Base-by-base conservation (phyloP, 257 asterid genomes). In the Plectranthus barbatus region DNA sequence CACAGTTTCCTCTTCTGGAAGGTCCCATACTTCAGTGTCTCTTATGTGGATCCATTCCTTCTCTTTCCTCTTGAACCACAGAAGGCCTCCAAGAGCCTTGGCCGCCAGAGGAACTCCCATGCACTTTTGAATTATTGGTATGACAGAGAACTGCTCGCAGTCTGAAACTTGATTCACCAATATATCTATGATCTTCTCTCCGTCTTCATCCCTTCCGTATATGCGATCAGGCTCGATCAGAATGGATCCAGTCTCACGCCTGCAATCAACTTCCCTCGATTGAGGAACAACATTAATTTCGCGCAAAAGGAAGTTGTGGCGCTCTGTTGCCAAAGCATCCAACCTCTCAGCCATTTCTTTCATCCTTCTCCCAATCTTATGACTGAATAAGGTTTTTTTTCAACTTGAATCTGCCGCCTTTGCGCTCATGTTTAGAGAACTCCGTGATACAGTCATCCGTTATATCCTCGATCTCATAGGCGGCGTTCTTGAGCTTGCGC, bases 391-490 rank as follows among this genome's bases (percentile, higher is more conserved):
- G 10, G 17, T 46, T 18, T 46, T 46, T 20, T 7, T 18, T 13
- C 5, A 15, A 9, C 7, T n/a, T 46, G 24, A 17, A 46, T 18
- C 7, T 18, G 51, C 21, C 4, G 51, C 23, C 48, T 3, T 1
- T 15, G 26, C n/a, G 45, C n/a, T 50, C 36, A 14, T 36, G 26
- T 14, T 23, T 71, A 1, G 29, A 18, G 23, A 67, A 57, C 44
- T 70, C 66, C 5, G 58, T 66, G 7, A 17, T 17, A 21, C 72
- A 74, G 21, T 73, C 83, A 6, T 63, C 80, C 57, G 71, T 19
- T 6, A 78, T 9, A 57, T 72, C 81, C n/a, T 76, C 81, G 4
- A 68, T 50, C 59, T 72, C 73, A 29, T 24, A 68, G 23, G 76
- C 60, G 3, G 60, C 17, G 14, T 23, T 23, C 3, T 52, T 59